phyloP scores from a whole-genome alignment of 306 rosid genomes.

The Vicia villosa region DNA sequence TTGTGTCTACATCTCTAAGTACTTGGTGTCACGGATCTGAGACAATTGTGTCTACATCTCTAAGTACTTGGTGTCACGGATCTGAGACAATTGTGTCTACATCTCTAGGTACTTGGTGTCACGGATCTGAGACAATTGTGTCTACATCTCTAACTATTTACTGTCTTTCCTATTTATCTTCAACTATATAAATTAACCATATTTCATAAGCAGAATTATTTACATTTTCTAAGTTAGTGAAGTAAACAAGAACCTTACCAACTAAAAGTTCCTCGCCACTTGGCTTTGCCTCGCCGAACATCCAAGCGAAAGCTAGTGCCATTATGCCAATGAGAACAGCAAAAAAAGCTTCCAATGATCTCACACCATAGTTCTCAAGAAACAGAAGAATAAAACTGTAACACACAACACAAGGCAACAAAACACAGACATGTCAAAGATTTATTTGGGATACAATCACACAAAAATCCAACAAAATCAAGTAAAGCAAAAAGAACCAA shows the following conservation, averaged over 20 bases:
- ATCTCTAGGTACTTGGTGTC: too few relatives aligned
- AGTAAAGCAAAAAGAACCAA: neutral
- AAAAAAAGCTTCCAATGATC: constrained; percentile 83
- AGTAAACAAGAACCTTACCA: constrained; percentile 49
- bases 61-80: too few relatives aligned
- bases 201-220: too few relatives aligned
- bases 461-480: neutral
- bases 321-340: constrained; percentile 85
- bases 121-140: too few relatives aligned
- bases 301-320: constrained; percentile 90
- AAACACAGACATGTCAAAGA: constrained; percentile 2
- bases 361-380: constrained; percentile 94
- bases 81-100: too few relatives aligned
- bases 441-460: neutral
- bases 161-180: too few relatives aligned
- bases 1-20: too few relatives aligned
- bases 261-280: constrained; percentile 73
- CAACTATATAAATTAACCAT: too few relatives aligned
- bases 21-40: too few relatives aligned
- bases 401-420: constrained; percentile 36
- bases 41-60: too few relatives aligned
- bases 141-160: too few relatives aligned
- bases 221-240: neutral
- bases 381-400: constrained; percentile 86
- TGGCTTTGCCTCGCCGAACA: constrained; percentile 94